Evolutionary conservation across 257 asterid species (phyloP).

Genomic region (Prunella vulgaris): DNA sequence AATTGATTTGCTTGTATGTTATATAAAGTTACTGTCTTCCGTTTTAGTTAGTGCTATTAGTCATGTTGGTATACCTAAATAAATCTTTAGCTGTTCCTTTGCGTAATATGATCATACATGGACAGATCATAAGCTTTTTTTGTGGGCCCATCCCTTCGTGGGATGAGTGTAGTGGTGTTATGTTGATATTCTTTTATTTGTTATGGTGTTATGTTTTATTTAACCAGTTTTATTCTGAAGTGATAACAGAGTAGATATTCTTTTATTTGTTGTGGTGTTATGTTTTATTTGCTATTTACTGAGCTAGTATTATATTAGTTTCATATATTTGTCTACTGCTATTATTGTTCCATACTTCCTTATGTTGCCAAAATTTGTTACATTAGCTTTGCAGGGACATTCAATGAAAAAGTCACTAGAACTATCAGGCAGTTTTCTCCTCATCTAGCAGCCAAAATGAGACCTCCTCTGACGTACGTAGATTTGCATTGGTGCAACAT

Average conservation of each 20-base stretch:
- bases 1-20: neutral
- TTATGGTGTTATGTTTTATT: neutral
- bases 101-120: neutral
- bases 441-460: slow-evolving; percentile 96
- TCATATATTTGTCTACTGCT: neutral
- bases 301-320: neutral
- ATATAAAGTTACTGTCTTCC: neutral
- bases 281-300: neutral
- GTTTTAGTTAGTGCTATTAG: neutral
- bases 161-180: neutral
- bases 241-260: neutral
- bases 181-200: neutral
- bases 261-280: neutral
- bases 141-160: neutral
- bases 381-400: slow-evolving; percentile 90
- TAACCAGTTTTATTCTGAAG: neutral
- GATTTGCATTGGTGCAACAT: neutral
- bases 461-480: slow-evolving; percentile 89
- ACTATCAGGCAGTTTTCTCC: slow-evolving; percentile 91
- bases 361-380: slow-evolving; percentile 27
- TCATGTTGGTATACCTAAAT: neutral
- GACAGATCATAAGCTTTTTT: neutral
- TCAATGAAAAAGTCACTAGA: slow-evolving; percentile 89
- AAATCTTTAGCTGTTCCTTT: neutral
- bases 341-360: slow-evolving; percentile 14